Conservation (phyloP, 176 grass and related monocot genomes). For the Elaeis guineensis region DNA sequence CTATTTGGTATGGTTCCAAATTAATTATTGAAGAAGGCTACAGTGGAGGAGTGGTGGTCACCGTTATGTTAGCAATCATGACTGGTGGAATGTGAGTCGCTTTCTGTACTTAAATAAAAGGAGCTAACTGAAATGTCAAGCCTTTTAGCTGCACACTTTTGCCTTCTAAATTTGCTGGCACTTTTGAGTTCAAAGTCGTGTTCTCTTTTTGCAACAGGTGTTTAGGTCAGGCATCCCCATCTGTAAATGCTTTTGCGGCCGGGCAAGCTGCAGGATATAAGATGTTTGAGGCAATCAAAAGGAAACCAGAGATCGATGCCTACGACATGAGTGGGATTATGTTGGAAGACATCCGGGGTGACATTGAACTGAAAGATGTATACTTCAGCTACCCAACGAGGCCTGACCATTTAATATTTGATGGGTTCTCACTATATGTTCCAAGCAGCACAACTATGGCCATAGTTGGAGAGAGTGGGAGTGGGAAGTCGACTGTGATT, state of each 20-base stretch:
- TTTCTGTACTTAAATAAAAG: background rate
- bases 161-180: background rate
- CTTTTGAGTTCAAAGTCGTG: slow-evolving; percentile 4
- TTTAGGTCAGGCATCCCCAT: slow-evolving; percentile 62
- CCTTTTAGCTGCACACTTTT: background rate
- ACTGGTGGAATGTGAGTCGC: slow-evolving; percentile 59
- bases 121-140: background rate
- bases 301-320: slow-evolving; percentile 54
- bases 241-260: slow-evolving; percentile 66
- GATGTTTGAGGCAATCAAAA: slow-evolving; percentile 80
- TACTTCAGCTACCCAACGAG: slow-evolving; percentile 72
- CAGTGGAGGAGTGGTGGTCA: slow-evolving; percentile 68
- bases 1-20: slow-evolving; percentile 68
- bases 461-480: slow-evolving; percentile 82
- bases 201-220: slow-evolving; percentile 37
- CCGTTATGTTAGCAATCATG: slow-evolving; percentile 56
- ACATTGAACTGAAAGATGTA: slow-evolving; percentile 70
- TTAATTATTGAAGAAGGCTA: slow-evolving; percentile 64
- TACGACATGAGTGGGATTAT: slow-evolving; percentile 37
- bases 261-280: slow-evolving; percentile 76
- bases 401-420: slow-evolving; percentile 52
- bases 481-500: slow-evolving; percentile 79
- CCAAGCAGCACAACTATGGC: slow-evolving; percentile 60
- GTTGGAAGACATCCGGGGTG: slow-evolving; percentile 64
- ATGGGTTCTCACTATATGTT: slow-evolving; percentile 57